Evolutionary conservation across 176 grass and related monocot species (phyloP).

Genomic region (Oryza nivara): DNA sequence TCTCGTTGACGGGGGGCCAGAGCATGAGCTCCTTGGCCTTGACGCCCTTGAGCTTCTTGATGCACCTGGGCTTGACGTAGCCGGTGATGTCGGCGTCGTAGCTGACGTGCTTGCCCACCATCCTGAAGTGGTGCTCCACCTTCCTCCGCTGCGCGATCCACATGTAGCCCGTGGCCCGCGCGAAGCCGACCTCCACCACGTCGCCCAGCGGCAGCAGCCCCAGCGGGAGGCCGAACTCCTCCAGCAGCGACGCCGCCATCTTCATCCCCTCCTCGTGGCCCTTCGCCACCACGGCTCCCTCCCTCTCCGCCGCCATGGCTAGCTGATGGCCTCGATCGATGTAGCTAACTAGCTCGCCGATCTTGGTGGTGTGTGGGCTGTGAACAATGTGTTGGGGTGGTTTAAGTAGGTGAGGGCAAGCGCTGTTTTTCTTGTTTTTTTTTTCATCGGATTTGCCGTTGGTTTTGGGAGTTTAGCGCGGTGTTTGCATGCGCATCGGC

Average conservation of each 20-base stretch:
- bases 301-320: slow-evolving; percentile 52
- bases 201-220: neutral
- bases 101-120: slow-evolving; percentile 65
- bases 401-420: neutral
- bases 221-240: neutral
- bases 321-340: too few species aligned
- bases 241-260: neutral
- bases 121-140: slow-evolving; percentile 79
- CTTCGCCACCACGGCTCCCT: slow-evolving; percentile 51
- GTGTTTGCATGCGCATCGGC: slow-evolving; percentile 14
- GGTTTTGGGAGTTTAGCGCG: slow-evolving; percentile 18
- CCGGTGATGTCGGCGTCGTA: slow-evolving; percentile 65
- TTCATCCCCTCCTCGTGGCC: slow-evolving; percentile 65
- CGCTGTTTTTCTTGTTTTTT: neutral
- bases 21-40: slow-evolving; percentile 86
- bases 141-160: slow-evolving; percentile 62
- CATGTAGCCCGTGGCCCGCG: slow-evolving; percentile 34
- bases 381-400: neutral
- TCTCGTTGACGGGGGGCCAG: slow-evolving; percentile 78
- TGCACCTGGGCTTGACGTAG: slow-evolving; percentile 53
- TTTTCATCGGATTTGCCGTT: neutral
- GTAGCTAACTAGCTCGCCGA: too few species aligned
- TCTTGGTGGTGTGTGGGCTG: too few species aligned
- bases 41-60: slow-evolving; percentile 84
- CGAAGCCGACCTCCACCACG: neutral